These are phyloP conservation scores for Kuraishia cidri DNA, from an alignment of 805 yeast genomes.

Conservation along the genomic window DNA sequence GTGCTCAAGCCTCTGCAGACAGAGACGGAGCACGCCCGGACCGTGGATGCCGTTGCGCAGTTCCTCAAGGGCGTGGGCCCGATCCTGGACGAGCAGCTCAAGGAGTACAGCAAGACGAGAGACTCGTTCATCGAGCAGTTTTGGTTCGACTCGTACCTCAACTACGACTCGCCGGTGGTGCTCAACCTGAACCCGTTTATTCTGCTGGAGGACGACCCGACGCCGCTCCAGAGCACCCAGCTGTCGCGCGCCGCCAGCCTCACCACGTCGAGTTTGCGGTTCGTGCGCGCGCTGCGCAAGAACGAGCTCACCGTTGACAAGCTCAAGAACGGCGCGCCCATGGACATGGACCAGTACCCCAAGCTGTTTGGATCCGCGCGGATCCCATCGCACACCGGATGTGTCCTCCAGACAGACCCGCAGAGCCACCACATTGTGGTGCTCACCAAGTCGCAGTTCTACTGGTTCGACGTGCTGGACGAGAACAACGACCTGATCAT, in stretches of 20 bases:
- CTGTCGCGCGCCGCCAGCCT: conserved; percentile 75
- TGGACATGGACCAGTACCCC: conserved; percentile 89
- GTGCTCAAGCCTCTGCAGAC: conserved; percentile 78
- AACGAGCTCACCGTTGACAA: conserved; percentile 67
- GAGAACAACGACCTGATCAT: conserved; percentile 60
- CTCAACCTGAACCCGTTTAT: conserved; percentile 86
- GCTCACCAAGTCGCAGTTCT: conserved; percentile 77
- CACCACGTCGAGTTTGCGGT: conserved; percentile 68
- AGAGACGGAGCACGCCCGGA: conserved; percentile 54
- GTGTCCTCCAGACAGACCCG: conserved; percentile 76
- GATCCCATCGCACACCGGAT: conserved; percentile 75
- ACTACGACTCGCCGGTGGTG: conserved; percentile 87
- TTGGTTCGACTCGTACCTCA: conserved; percentile 87
- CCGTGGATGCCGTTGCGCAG: conserved; percentile 46
- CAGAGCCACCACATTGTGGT: conserved; percentile 77
- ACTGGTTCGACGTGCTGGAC: conserved; percentile 92
- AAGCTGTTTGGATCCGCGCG: conserved; percentile 83
- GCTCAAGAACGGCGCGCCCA: conserved; percentile 48
- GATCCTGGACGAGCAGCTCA: conserved; percentile 52
- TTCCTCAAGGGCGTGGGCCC: conserved; percentile 50
- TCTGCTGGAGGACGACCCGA: conserved; percentile 86
- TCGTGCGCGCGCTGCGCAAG: conserved; percentile 69
- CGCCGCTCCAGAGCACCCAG: conserved; percentile 55
- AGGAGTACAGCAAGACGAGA: conserved; percentile 51
- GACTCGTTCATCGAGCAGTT: conserved; percentile 87